Base-by-base conservation (phyloP, 495 filamentous ascomycete genomes). In the Tuber calosporum region DNA sequence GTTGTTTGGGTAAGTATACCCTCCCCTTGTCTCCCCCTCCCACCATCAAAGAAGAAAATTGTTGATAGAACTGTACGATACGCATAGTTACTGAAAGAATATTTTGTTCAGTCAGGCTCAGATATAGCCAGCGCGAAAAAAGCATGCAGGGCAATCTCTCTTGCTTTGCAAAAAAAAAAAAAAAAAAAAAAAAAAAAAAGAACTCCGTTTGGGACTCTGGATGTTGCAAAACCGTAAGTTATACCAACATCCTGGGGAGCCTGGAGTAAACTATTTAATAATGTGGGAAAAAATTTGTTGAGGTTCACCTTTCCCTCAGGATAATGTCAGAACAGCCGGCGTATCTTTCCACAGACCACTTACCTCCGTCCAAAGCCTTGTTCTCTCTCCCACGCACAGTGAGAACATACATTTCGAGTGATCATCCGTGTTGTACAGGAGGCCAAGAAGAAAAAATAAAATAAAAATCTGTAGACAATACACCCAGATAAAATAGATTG, bases 1-100 rank as follows among this genome's bases (percentile, higher is more conserved):
- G 45, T n/a, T 53, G n/a, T 53, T 53, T 53, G 45, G n/a, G 45
- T n/a, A 53, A 53, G 45, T 53, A 53, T 53, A 53, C 45, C 45
- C 45, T 53, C n/a, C 45, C 45, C 45, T 53, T 53, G 45, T 9
- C 45, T 53, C 6, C 20, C 45, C 45, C 20, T 26, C 45, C 45
- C 22, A 17, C 42, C 42, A 53, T n/a, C 6, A 26, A 22, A 22
- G 45, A 9, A n/a, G 20, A n/a, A 53, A n/a, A 9, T 8, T 8
- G 0, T 53, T n/a, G 45, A 53, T 53, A 53, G 42, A 53, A 53
- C 45, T n/a, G 22, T 53, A 53, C 22, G 20, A 53, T 53, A 53
- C 6, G 45, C 6, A 6, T 53, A 53, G 45, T 48, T 26, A 53
- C 45, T 53, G 45, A 53, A 22, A 53, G 6, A n/a, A 53, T n/a